These are phyloP conservation scores for Drosera spatulata DNA, from an alignment of 179 eudicot species.

Conservation along the genomic window DNA sequence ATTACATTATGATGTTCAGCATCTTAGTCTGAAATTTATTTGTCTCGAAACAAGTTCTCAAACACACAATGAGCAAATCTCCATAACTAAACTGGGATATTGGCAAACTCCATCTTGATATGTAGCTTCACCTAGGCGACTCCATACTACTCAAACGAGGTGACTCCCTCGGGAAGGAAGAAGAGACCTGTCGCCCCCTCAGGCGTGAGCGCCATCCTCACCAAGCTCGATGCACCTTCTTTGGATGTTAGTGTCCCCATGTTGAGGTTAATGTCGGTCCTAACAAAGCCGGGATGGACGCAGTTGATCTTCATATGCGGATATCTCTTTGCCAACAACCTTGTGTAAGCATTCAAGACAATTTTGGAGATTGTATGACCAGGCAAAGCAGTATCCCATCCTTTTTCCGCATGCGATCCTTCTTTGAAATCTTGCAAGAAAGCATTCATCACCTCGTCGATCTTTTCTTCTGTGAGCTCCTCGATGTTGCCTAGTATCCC, in stretches of 20 bases:
- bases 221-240: background rate
- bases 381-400: background rate
- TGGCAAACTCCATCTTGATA: no score
- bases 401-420: background rate
- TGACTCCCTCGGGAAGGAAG: background rate
- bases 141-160: background rate
- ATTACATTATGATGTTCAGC: no score
- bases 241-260: background rate
- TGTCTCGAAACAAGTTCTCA: no score
- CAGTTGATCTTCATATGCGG: background rate
- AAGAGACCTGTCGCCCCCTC: background rate
- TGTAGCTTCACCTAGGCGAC: no score
- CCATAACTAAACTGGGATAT: no score
- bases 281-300: background rate
- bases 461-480: constrained; percentile 1
- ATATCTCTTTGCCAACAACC: background rate
- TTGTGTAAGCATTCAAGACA: background rate
- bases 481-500: background rate
- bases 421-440: constrained; percentile 1
- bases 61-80: no score
- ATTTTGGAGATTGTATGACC: background rate
- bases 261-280: background rate
- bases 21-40: no score
- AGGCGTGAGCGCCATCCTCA: background rate
- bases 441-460: background rate